Base-by-base conservation (phyloP, 495 filamentous ascomycete species). In the Penicillium samsonianum region DNA sequence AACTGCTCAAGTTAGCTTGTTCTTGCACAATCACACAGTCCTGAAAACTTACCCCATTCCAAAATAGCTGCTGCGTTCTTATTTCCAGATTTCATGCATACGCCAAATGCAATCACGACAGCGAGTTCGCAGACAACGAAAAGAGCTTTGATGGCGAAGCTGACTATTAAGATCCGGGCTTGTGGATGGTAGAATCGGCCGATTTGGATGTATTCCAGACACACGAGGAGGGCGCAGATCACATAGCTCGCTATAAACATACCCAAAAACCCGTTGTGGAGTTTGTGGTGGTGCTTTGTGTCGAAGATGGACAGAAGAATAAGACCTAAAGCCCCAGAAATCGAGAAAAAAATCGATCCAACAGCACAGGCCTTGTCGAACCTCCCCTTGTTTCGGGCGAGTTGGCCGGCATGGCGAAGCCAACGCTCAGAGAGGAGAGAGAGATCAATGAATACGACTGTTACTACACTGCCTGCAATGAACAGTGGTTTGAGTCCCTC, bases 231-330 rank as follows among this genome's bases (percentile, higher is more conserved):
- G 38, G 89, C 89, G 4, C 80, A 85, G 10, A 92, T 53, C 20
- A 91, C 73, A 61, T 90, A 81, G 25, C 63, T 69, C n/a, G 67
- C 70, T 40, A 95, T 91, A 65, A 95, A 95, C 16, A 95, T 65
- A 4, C 83, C 67, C 44, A 95, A 73, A 67, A 92, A 92, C 22
- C 83, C 67, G 57, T 90, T 73, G 67, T 96, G 91, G 12, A 87
- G 65, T 4, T 58, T 57, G 3, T 76, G 76, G 62, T 95, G 78
- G 38, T 73, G 67, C 5, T 74, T 62, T 0, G 88, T 90, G 71
- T 96, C 89, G 67, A 94, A 93, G 54, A 92, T 82, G 52, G 83
- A 82, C 11, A 96, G 79, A 2, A 88, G 73, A 37, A 93, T 87
- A 20, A 96, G 66, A 23, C 90, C 89, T 4, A 71, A 74, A 1